Base-by-base conservation (phyloP, 2,329 filamentous ascomycete genomes). In the Colletotrichum abscissum region DNA sequence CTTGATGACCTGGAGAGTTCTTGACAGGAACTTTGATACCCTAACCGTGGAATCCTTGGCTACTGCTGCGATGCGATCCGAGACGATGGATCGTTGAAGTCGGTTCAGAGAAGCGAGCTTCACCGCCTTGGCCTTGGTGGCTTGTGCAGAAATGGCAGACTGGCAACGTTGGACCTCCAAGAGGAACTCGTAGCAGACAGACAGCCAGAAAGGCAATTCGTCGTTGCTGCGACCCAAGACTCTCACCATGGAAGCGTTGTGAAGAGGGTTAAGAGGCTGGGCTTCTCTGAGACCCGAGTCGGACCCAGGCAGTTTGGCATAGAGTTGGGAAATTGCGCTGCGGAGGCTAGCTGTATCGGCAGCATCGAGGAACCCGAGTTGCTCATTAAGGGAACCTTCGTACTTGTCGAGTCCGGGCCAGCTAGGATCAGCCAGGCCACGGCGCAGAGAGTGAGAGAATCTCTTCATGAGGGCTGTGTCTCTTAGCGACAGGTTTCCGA, bases 1-100 rank as follows among this genome's bases (percentile, higher is more conserved):
- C 55, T 84, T 83, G 14, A 89, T 76, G 2, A 80, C 78, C 24
- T 80, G 78, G 12, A 90, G 77, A 2, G 85, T 81, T 1, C 82
- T 83, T 2, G 79, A 77, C 5, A 92, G 80, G 74, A 92, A 92
- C 2, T 80, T 80, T 1, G 84, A 85, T 7, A 90, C 83, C 67
- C 85, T 84, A 5, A 87, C 86, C 2, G 91, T 93, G 0, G 90
- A 89, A 76, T 93, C 91, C 74, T 89, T 91, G 0, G 88, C 85
- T 5, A 91, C 87, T 8, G 86, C 85, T 14, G 89, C 85, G 22
- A 91, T 87, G 19, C 87, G 85, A 60, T 86, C 85, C 26, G 86
- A 86, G 5, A 91, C 83, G 49, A 87, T 83, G 1, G 91, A 92
- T 71, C 91, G 85, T 78, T 93, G 90, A 8, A 93, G 83, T 8